Base-by-base conservation (phyloP, 208 protist species). In the Leishmania amazonensis region DNA sequence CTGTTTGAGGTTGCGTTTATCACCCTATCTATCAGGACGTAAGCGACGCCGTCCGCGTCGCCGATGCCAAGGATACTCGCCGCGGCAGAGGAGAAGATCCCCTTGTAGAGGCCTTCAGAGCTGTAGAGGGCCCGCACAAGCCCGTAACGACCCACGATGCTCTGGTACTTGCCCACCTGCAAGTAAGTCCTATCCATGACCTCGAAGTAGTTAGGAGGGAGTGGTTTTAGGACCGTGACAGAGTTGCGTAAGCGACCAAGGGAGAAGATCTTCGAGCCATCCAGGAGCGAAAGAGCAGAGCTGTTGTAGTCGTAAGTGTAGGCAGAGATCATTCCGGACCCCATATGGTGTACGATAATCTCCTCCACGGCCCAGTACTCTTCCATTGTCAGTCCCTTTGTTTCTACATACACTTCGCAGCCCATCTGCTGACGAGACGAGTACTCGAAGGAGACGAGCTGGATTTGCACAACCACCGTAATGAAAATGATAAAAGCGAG, bases 401-500 rank as follows among this genome's bases (percentile, higher is more conserved):
- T 62, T 11, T 15, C 17, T 8, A 90, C 51, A 40, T 70, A 35
- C 31, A 93, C 77, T 4, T 93, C 90, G 24, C 84, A 78, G 31
- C 89, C 90, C 74, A 86, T 76, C 28, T 42, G 24, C 73, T 85
- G 82, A 28, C 57, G 64, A 8, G 81, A 58, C 28, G 57, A 24
- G 81, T 88, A 88, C 67, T 85, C 47, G 42, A 93, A 85, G 28
- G 91, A 85, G 5, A 70, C 76, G 45, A 99, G 83, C 80, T 98
- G 90, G 42, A 96, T 88, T 24, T 95, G 74, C 76, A 97, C 96
- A 8, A 88, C 83, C 15, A 99, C 94, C 31, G 93, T 92, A 76
- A 98, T 91, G 89, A 98, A 99, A 62, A 99, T 91, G 68, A 99
- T 90, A 79, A 99, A 99, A 51, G 89, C 91, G 19, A 99, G 83